Base-by-base conservation (phyloP, 2,329 filamentous ascomycete species). In the Aquanectria penicillioides region DNA sequence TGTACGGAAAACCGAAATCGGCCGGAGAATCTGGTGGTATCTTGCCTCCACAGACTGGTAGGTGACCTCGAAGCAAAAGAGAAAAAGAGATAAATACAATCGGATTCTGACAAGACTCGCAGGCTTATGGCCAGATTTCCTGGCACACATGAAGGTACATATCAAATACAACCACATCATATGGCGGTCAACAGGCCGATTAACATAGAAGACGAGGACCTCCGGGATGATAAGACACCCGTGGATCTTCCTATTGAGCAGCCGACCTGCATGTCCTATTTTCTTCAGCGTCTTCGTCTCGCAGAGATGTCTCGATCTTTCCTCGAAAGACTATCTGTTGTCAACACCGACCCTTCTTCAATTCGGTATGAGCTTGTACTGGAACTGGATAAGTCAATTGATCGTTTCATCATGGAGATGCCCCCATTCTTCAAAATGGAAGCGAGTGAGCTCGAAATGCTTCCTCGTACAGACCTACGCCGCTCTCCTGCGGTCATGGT, bases 1-100 rank as follows among this genome's bases (percentile, higher is more conserved):
- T 3, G 70, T 69, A 17, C 12, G 74, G 1, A 68, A 69, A 28
- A 66, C 62, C 5, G 79, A 81, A 51, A 71, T 77, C 31, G 78
- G 75, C 34, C 69, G 79, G 15, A 70, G 79, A 40, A 62, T 80
- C 4, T 81, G 79, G 79, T 81, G 79, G 78, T 77, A 80, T 59
- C 67, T 81, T 6, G 72, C 72, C 9, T 68, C 74, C 1, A 76
- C 73, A 5, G 78, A 81, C 58, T 79, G 76, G 78, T 77, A 57
- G 63, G 69, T 40, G 5, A 23, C 5, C 25, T 40, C 13, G n/a
- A n/a, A n/a, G n/a, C n/a, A n/a, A n/a, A n/a, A n/a, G n/a, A 12
- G 23, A 15, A 5, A 4, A 23, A 20, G 15, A 9, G 17, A 6
- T 22, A 11, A n/a, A 22, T 17, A 15, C 20, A 3, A 22, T 15